Percentiles rank a stretch among this genome's conserved stretches.
These are phyloP conservation scores for Penicillium antarcticum DNA, from an alignment of 495 filamentous ascomycete genomes.

Conservation along the genomic window DNA sequence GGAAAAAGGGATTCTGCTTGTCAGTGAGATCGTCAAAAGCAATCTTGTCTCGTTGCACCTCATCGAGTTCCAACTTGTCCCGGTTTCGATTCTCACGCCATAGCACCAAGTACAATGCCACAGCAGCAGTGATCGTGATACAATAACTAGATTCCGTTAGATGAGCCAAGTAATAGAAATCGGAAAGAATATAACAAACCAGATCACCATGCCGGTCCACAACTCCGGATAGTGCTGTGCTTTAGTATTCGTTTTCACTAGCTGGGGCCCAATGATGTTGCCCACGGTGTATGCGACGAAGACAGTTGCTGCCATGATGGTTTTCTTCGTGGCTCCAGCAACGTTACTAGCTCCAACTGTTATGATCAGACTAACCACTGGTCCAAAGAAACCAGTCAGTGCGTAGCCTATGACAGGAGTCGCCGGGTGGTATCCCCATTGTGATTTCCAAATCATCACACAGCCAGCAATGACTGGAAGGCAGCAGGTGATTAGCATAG, in stretches of 20 bases:
- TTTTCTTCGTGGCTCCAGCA: conserved; percentile 76
- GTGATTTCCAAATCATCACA: conserved; percentile 69
- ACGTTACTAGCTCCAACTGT: conserved; percentile 68
- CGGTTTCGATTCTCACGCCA: conserved; percentile 54
- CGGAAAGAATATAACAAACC: conserved; percentile 39
- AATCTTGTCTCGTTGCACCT: conserved; percentile 57
- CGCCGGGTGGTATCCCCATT: conserved; percentile 60
- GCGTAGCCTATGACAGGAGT: conserved; percentile 67
- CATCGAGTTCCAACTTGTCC: conserved; percentile 47
- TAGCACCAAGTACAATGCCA: conserved; percentile 54
- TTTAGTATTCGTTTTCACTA: conserved; percentile 60
- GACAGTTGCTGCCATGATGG: conserved; percentile 65
- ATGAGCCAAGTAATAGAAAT: neutral
- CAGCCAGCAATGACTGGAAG: conserved; percentile 72
- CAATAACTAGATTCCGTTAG: conserved; percentile 51
- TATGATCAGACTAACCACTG: conserved; percentile 62
- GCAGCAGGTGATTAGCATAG: conserved; percentile 61
- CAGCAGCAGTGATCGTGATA: conserved; percentile 58
- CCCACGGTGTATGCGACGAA: conserved; percentile 75
- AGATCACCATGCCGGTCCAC: conserved; percentile 69
- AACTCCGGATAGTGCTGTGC: conserved; percentile 64
- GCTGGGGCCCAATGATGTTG: conserved; percentile 69
- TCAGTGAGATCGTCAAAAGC: conserved; percentile 76
- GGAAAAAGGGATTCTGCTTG: conserved; percentile 70
- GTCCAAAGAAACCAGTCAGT: conserved; percentile 68